Conservation (phyloP, 1,139 yeast species). For the Yamadazyma atlantica region DNA sequence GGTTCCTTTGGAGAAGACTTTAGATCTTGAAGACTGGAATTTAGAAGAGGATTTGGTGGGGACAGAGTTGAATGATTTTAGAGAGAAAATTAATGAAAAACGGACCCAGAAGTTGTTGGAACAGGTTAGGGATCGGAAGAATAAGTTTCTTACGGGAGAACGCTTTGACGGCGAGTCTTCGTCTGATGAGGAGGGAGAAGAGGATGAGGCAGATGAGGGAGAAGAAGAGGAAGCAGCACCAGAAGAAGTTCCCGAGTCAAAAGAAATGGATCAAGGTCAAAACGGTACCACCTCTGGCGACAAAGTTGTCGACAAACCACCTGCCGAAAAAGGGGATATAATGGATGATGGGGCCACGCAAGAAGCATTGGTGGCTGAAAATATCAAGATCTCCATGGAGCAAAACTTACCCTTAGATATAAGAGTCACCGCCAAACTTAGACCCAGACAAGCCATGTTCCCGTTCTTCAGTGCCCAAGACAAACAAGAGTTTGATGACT, state of each 20-base stretch:
- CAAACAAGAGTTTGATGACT: slow-evolving; percentile 72
- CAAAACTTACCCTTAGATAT: slow-evolving; percentile 55
- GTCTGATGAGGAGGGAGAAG: slow-evolving; percentile 38
- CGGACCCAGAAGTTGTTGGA: slow-evolving; percentile 49
- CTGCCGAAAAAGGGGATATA: too few relatives aligned
- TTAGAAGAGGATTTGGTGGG: slow-evolving; percentile 53
- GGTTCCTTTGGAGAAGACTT: slow-evolving; percentile 48
- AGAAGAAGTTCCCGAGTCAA: slow-evolving; percentile 7
- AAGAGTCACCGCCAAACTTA: slow-evolving; percentile 55
- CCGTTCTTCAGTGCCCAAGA: slow-evolving; percentile 55
- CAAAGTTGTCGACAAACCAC: too few relatives aligned
- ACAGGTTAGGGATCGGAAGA: slow-evolving; percentile 56
- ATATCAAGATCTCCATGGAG: slow-evolving; percentile 38
- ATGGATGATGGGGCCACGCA: slow-evolving; percentile 37
- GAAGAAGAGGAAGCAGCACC: slow-evolving; percentile 9
- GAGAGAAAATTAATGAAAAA: slow-evolving; percentile 40
- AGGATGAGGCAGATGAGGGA: slow-evolving; percentile 21
- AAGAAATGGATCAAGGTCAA: slow-evolving; percentile 4
- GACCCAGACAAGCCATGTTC: slow-evolving; percentile 73
- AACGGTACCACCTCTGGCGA: too few relatives aligned
- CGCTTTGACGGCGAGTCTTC: slow-evolving; percentile 28
- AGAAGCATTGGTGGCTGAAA: slow-evolving; percentile 43
- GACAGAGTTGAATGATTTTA: slow-evolving; percentile 49
- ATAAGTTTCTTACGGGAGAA: slow-evolving; percentile 50
- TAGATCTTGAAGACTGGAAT: slow-evolving; percentile 31